Base-by-base conservation (phyloP, 2,329 filamentous ascomycete genomes). In the Penicillium corylophilum region DNA sequence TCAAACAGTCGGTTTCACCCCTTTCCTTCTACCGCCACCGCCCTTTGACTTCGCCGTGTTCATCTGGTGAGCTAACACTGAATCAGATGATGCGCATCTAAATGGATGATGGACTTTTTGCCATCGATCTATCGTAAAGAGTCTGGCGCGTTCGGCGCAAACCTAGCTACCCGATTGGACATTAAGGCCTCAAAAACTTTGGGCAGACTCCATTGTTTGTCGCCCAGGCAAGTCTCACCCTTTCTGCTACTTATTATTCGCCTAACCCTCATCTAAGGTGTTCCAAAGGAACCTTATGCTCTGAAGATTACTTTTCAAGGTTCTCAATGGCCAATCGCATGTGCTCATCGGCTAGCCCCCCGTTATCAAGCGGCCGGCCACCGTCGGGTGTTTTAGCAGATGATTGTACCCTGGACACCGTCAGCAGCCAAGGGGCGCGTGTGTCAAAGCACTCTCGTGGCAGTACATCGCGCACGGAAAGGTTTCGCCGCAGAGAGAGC, bases 321-420 rank as follows among this genome's bases (percentile, higher is more conserved):
- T 33, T 43, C 18, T 48, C 51, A 20, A 57, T 56, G 51, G 33
- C 51, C 41, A 53, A 44, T 53, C 50, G 54, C 44, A 31, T 45
- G 9, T 33, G 36, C 35, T 45, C 43, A 23, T 51, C 56, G 24
- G 45, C 39, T 24, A 55, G 50, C 26, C 47, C 46, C 12, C 42
- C 55, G 26, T 40, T 51, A 26, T 47, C 46, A 3, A 54, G 33
- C 51, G 43, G 51, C 46, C 41, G 45, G 38, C 38, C 48, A 41
- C 39, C 36, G 9, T 40, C 51, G 2, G 44, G 36, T 9, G 13
- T 44, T 20, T 22, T 46, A 16, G 31, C 46, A 10, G 54, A 57
- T 35, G 54, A 55, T 18, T 41, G 43, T 28, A 51, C 47, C 23
- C 36, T 46, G 13, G 56, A 59, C 7, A 51, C 47, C 15, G 31